Conservation (phyloP, 192 early-diverging fungal genomes). For the Umbelopsis sp. region DNA sequence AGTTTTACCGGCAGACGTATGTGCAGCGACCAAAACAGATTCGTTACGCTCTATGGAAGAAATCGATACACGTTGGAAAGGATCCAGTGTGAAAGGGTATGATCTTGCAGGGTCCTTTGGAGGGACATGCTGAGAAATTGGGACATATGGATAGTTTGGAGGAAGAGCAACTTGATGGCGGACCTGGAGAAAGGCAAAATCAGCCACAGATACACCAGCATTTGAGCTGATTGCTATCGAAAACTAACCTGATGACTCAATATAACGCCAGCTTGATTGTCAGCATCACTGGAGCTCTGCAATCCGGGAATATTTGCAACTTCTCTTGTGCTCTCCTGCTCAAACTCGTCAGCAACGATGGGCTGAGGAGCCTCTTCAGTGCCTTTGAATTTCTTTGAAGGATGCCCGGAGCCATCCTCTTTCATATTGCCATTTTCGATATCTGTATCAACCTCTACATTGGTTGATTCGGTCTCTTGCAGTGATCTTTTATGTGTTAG, state of each 20-base stretch:
- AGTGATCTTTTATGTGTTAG: constrained; percentile 4
- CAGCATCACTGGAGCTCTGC: constrained; percentile 50
- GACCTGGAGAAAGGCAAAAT: constrained; percentile 59
- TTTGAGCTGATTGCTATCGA: too few species aligned
- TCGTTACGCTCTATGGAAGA: constrained; percentile 89
- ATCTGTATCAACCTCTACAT: constrained; percentile 6
- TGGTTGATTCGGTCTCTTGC: background rate
- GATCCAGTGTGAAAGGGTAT: constrained; percentile 93
- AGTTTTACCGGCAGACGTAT: constrained; percentile 97
- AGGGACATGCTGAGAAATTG: constrained; percentile 83
- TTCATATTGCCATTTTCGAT: constrained; percentile 30
- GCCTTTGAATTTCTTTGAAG: constrained; percentile 5
- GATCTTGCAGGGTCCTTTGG: constrained; percentile 80
- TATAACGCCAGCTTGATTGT: constrained; percentile 42
- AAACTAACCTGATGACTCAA: constrained; percentile 48
- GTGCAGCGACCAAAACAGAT: constrained; percentile 94
- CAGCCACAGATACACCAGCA: background rate
- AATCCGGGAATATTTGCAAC: constrained; percentile 60
- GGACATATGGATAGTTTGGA: constrained; percentile 81
- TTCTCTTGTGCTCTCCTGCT: constrained; percentile 69
- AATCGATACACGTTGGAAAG: constrained; percentile 91
- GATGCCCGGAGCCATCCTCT: background rate
- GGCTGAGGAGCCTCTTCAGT: constrained; percentile 45
- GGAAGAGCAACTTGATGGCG: constrained; percentile 95
- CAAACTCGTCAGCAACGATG: constrained; percentile 70